phyloP scores from a whole-genome alignment of 345 rosid genomes.

The Lumnitzera littorea region DNA sequence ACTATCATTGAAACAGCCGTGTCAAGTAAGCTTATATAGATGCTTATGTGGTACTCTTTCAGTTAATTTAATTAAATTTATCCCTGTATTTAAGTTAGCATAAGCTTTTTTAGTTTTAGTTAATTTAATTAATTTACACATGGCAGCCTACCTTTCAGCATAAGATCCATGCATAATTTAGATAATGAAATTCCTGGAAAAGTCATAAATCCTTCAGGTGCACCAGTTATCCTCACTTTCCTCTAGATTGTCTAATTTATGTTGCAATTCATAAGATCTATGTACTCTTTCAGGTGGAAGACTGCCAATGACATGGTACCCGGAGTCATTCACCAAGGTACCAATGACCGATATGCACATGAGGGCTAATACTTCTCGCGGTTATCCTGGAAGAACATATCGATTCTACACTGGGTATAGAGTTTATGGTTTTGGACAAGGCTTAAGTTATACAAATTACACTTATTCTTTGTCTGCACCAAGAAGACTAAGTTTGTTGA shows the following conservation, averaged over 20 bases:
- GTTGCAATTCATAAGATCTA: background rate
- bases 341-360: slow-evolving; percentile 84
- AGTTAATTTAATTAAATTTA: too few species aligned
- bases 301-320: slow-evolving; percentile 91
- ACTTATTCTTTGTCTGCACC: slow-evolving; percentile 62
- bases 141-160: too few species aligned
- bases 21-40: too few species aligned
- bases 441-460: slow-evolving; percentile 67
- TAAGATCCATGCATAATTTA: too few species aligned
- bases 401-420: slow-evolving; percentile 62
- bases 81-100: too few species aligned
- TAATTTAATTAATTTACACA: too few species aligned
- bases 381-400: slow-evolving; percentile 90
- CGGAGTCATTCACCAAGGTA: slow-evolving; percentile 61
- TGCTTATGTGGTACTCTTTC: too few species aligned
- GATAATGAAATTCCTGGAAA: too few species aligned
- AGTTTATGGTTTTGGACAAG: slow-evolving; percentile 68
- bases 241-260: background rate
- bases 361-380: slow-evolving; percentile 63
- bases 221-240: too few species aligned
- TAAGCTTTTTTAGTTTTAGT: too few species aligned
- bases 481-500: slow-evolving; percentile 28
- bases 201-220: too few species aligned
- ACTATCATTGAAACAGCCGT: too few species aligned
- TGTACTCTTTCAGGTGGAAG: slow-evolving; percentile 56